phyloP scores from a whole-genome alignment of 2,329 filamentous ascomycete species.

The Chrysosporium keratinophilum region DNA sequence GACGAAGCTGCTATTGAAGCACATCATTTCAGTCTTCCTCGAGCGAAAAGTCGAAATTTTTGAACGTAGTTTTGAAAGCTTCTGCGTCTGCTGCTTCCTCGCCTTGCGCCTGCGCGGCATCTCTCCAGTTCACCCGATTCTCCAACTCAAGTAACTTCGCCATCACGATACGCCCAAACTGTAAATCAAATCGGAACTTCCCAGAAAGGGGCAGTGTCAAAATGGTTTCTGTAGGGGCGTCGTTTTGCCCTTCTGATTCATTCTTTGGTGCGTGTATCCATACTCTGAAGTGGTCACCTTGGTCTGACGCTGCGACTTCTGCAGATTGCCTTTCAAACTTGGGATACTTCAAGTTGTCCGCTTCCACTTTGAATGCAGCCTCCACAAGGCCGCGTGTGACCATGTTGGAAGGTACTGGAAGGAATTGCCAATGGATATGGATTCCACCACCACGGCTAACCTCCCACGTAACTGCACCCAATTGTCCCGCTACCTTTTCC shows the following conservation, averaged over 20 bases:
- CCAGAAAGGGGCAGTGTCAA: conserved; percentile 64
- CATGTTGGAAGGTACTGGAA: conserved; percentile 61
- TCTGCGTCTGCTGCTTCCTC: conserved; percentile 72
- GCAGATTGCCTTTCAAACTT: conserved; percentile 38
- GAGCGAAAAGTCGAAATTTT: conserved; percentile 73
- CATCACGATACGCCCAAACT: conserved; percentile 78
- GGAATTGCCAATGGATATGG: conserved; percentile 87
- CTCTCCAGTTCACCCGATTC: conserved; percentile 69
- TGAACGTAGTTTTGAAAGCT: conserved; percentile 70
- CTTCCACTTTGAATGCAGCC: conserved; percentile 78
- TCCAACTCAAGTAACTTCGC: conserved; percentile 79
- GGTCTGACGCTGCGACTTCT: conserved; percentile 31
- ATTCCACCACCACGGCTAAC: conserved; percentile 72
- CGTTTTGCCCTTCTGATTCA: conserved; percentile 1
- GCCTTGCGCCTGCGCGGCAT: conserved; percentile 63
- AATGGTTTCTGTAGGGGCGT: conserved; percentile 50
- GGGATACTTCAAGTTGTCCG: conserved; percentile 60
- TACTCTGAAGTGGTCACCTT: conserved; percentile 63
- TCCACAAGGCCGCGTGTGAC: conserved; percentile 67
- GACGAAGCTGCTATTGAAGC: too few relatives aligned
- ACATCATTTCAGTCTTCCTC: conserved; percentile 21
- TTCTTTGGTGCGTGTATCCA: conserved; percentile 57
- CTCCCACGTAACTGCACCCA: conserved; percentile 86
- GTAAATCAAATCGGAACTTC: conserved; percentile 71
- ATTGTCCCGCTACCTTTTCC: conserved; percentile 36